Conservation (phyloP, 768 basidiomycete genomes). For the Pilatotrama ljubarskyi region DNA sequence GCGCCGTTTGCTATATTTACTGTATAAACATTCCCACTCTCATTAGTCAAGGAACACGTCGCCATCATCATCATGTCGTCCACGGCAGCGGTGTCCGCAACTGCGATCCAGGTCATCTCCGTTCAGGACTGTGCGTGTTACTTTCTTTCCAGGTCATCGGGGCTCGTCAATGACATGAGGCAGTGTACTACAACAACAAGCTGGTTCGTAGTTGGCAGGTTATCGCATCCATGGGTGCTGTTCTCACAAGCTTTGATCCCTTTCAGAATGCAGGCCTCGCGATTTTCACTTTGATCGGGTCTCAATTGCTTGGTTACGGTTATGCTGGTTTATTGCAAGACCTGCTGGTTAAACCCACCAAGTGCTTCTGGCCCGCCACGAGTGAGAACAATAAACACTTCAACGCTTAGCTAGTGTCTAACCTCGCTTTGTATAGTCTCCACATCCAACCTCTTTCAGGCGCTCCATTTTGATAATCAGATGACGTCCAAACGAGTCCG, state of each 20-base stretch:
- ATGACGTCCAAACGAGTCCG: slow-evolving; percentile 40
- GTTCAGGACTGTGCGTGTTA: slow-evolving; percentile 31
- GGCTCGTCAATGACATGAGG: background rate
- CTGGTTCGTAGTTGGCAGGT: slow-evolving; percentile 21
- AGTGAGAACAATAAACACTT: slow-evolving; percentile 21
- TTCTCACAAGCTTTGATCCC: background rate
- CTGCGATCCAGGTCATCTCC: slow-evolving; percentile 36
- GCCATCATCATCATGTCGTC: slow-evolving; percentile 40
- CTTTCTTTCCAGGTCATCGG: background rate
- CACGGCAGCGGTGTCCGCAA: slow-evolving; percentile 34
- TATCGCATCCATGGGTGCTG: too few species aligned
- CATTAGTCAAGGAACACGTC: slow-evolving; percentile 37
- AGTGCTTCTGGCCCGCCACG: slow-evolving; percentile 33
- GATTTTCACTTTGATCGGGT: slow-evolving; percentile 39
- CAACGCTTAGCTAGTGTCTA: background rate
- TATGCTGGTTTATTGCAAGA: slow-evolving; percentile 39
- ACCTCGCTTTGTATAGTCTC: slow-evolving; percentile 20
- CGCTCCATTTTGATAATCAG: slow-evolving; percentile 38
- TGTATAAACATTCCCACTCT: background rate
- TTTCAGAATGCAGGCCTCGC: slow-evolving; percentile 31
- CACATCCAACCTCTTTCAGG: slow-evolving; percentile 34
- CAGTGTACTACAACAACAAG: slow-evolving; percentile 43
- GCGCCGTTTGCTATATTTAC: background rate
- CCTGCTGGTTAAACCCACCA: slow-evolving; percentile 54
- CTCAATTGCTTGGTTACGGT: slow-evolving; percentile 37